phyloP scores from a whole-genome alignment of 2,329 filamentous ascomycete species.

The Sporothrix brunneoviolacea region DNA sequence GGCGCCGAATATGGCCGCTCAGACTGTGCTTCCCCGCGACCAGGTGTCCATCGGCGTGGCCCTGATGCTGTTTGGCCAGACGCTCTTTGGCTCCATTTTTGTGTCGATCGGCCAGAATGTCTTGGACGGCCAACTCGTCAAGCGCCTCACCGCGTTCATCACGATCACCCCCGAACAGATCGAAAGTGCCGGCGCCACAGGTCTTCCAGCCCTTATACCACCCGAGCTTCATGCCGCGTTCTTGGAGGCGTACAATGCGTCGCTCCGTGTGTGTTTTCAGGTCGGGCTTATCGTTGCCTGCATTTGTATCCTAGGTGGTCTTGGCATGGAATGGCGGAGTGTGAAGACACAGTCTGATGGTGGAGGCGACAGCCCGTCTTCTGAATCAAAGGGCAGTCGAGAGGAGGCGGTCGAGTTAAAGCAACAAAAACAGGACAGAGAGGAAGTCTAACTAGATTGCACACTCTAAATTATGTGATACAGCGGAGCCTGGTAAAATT shows the following conservation, averaged over 20 bases:
- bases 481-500: too few relatives aligned
- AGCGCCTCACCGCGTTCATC: slow-evolving; percentile 27
- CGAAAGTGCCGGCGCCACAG: slow-evolving; percentile 9
- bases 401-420: too few relatives aligned
- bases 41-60: slow-evolving; percentile 39
- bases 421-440: too few relatives aligned
- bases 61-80: slow-evolving; percentile 39
- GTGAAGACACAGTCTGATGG: too few relatives aligned
- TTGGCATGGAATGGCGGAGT: slow-evolving; percentile 49
- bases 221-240: neutral
- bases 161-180: slow-evolving; percentile 9
- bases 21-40: slow-evolving; percentile 34
- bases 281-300: slow-evolving; percentile 44
- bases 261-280: slow-evolving; percentile 47
- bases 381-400: too few relatives aligned
- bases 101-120: slow-evolving; percentile 39
- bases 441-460: too few relatives aligned
- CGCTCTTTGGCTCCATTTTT: slow-evolving; percentile 40
- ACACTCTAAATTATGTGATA: too few relatives aligned
- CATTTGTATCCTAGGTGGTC: slow-evolving; percentile 43
- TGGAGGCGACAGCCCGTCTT: too few relatives aligned
- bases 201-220: neutral
- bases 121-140: slow-evolving; percentile 34
- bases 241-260: slow-evolving; percentile 46
- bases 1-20: slow-evolving; percentile 38